Evolutionary conservation across 2,329 filamentous ascomycete species (phyloP).

Genomic region (Cytospora piceicola): DNA sequence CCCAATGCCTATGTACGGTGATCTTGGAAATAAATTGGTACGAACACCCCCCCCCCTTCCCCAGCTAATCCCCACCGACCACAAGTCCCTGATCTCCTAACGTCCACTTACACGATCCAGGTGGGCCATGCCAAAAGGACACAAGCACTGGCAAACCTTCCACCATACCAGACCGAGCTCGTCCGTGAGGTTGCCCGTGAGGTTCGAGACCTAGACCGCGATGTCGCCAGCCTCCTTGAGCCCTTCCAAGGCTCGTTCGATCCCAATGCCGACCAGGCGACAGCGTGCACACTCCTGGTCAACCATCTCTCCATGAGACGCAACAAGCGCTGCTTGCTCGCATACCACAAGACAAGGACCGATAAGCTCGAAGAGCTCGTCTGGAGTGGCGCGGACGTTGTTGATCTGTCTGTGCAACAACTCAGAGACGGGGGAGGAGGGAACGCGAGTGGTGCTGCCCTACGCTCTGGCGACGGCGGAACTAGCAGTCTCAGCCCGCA

Average conservation of each 20-base stretch:
- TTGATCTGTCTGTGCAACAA: slow-evolving; percentile 69
- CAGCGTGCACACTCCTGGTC: slow-evolving; percentile 86
- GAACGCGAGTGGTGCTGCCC: slow-evolving; percentile 41
- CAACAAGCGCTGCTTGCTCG: slow-evolving; percentile 93
- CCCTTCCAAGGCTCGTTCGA: slow-evolving; percentile 86
- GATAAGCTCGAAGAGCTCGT: slow-evolving; percentile 93
- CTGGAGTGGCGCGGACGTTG: slow-evolving; percentile 85
- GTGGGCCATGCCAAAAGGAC: slow-evolving; percentile 96
- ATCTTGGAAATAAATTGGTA: slow-evolving; percentile 84
- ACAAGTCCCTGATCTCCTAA: not conserved
- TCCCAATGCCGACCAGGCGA: slow-evolving; percentile 78
- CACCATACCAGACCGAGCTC: slow-evolving; percentile 89
- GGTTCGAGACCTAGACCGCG: slow-evolving; percentile 89
- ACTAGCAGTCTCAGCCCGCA: slow-evolving; percentile 88
- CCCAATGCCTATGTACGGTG: slow-evolving; percentile 73
- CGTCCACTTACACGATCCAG: slow-evolving; percentile 49
- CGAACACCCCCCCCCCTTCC: slow-evolving; percentile 32
- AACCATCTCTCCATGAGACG: slow-evolving; percentile 94
- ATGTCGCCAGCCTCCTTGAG: slow-evolving; percentile 77
- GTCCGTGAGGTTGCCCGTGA: slow-evolving; percentile 87
- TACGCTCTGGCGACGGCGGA: slow-evolving; percentile 48
- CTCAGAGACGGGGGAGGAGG: slow-evolving; percentile 46
- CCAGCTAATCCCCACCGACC: slow-evolving; percentile 1
- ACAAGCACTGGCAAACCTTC: slow-evolving; percentile 81
- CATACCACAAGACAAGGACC: slow-evolving; percentile 87